Evolutionary conservation across 352 stramenopile genomes (phyloP), one percentile per base, ranked within the genome.

Genomic region (Pythium aphanidermatum): DNA sequence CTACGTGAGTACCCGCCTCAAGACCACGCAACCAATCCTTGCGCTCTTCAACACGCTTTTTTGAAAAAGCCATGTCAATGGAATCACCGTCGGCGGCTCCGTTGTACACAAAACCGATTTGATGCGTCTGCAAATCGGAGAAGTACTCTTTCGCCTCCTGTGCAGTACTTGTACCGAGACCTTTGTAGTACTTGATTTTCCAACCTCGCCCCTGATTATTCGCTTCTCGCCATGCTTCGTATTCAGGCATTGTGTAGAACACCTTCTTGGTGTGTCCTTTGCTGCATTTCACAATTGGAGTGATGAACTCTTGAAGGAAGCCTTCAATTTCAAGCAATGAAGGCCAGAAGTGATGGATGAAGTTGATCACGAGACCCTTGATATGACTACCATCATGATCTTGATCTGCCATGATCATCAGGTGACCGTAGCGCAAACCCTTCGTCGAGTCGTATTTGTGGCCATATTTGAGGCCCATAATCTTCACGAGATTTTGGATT

Each of bases 371-470:
- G 2, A 99, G 74, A 21, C 96, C 96, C 70, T 99, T 99, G 67
- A 99, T 99, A 62, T 99, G 96, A 24, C 81, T 97, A n/a, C 96
- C 96, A 75, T 98, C 95, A 53, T 97, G 83, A 83, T 99, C 96
- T 60, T 99, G 96, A 90, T 99, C 96, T 37, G 96, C 92, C 96
- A 99, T 99, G 49, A 99, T 96, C 93, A 99, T 98, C 24, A 99
- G 66, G 47, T 97, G 88, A 1, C 96, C 95, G 61, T 99, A 99
- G 5, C 96, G 92, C 45, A 90, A 55, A 7, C 80, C 65, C 54
- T 91, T 89, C 14, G 84, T 82, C 2, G 80, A 95, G 19, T 93
- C 71, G 63, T 98, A 98, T 43, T 71, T 88, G 33, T 97, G 88
- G 2, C 95, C 88, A 54, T 97, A 96, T 65, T 98, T 96, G 25